Conservation (phyloP, 495 filamentous ascomycete species). For the Neurospora sp. region DNA sequence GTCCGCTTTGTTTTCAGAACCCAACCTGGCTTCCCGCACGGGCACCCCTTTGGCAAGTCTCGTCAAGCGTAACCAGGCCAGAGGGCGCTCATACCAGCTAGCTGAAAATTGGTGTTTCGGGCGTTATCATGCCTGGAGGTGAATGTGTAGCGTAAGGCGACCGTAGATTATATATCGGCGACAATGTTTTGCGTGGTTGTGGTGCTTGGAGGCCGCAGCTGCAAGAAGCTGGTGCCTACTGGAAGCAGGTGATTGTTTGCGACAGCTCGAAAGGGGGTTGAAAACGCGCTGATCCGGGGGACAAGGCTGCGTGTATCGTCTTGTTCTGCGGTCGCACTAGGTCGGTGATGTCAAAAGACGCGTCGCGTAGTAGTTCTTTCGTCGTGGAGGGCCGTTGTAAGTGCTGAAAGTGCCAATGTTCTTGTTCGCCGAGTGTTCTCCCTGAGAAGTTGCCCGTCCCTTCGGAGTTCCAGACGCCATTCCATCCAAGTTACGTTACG, state of each 20-base stretch:
- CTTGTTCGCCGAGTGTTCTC: neutral
- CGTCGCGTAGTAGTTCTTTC: neutral
- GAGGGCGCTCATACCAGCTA: conserved; percentile 14
- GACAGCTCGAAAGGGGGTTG: neutral
- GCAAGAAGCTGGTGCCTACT: neutral
- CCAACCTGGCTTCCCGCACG: neutral
- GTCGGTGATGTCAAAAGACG: neutral
- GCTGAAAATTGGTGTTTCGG: neutral
- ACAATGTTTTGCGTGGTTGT: neutral
- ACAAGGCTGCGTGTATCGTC: neutral
- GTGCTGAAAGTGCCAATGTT: neutral
- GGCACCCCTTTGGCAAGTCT: conserved; percentile 6
- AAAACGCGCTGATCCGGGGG: conserved; percentile 5
- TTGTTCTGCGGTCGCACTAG: neutral
- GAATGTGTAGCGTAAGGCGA: neutral
- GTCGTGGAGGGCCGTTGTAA: neutral
- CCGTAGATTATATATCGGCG: neutral
- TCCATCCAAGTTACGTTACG: neutral
- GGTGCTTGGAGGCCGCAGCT: neutral
- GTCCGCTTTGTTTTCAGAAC: neutral
- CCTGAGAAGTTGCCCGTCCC: neutral
- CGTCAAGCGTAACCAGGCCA: conserved; percentile 11
- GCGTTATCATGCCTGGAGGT: conserved; percentile 15
- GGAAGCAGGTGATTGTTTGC: neutral
- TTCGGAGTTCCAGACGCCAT: neutral